phyloP scores from a whole-genome alignment of 805 yeast species.

The Brettanomyces sp. region DNA sequence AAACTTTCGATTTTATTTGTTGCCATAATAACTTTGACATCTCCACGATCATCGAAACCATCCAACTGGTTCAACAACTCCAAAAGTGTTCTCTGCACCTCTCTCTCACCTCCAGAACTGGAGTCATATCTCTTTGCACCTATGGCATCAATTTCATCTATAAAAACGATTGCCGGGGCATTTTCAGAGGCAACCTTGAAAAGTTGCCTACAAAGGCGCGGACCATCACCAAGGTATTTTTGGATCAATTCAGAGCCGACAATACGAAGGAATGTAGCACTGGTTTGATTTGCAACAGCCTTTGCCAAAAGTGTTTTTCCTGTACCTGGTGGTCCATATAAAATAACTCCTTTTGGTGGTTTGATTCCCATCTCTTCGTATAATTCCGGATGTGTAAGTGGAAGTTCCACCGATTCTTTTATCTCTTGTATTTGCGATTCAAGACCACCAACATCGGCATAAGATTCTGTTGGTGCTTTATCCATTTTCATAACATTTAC shows the following conservation, averaged over 20 bases:
- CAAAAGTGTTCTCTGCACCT: constrained; percentile 95
- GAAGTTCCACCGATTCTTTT: constrained; percentile 93
- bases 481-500: constrained; percentile 96
- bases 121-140: constrained; percentile 97
- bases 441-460: constrained; percentile 95
- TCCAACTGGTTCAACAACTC: constrained; percentile 91
- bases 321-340: constrained; percentile 97
- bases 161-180: constrained; percentile 97
- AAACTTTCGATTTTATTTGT: constrained; percentile 89
- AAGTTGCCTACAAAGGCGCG: constrained; percentile 85
- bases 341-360: constrained; percentile 95
- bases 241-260: constrained; percentile 97
- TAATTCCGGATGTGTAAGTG: constrained; percentile 91
- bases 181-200: constrained; percentile 95
- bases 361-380: constrained; percentile 98
- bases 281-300: constrained; percentile 97
- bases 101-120: constrained; percentile 91
- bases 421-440: constrained; percentile 96
- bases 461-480: constrained; percentile 93
- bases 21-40: constrained; percentile 96
- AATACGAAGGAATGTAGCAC: constrained; percentile 90
- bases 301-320: constrained; percentile 93
- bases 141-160: constrained; percentile 97
- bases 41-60: constrained; percentile 96
- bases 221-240: constrained; percentile 96